phyloP scores from a whole-genome alignment of 2,329 filamentous ascomycete genomes.

The Pseudogymnoascus pannorum region DNA sequence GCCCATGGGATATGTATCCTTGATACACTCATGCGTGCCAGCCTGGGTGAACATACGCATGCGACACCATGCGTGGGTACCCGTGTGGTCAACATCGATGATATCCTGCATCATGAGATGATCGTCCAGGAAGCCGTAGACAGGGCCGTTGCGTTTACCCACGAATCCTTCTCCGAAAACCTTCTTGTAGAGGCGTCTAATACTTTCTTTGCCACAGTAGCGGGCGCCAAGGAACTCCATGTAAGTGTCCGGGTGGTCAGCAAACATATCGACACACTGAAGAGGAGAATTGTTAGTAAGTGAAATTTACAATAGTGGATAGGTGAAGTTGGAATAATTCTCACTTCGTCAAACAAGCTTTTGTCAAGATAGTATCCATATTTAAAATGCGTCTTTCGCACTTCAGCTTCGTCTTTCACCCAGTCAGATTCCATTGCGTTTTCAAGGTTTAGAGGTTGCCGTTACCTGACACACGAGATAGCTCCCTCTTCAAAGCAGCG shows the following conservation, averaged over 20 bases:
- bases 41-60: conserved; percentile 50
- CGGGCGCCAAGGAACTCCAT: conserved; percentile 50
- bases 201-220: conserved; percentile 44
- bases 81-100: conserved; percentile 40
- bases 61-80: conserved; percentile 42
- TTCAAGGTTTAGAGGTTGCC: too few relatives aligned
- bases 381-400: too few relatives aligned
- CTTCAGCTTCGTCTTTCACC: too few relatives aligned
- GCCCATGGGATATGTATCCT: conserved; percentile 42
- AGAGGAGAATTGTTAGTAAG: too few relatives aligned
- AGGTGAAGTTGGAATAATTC: too few relatives aligned
- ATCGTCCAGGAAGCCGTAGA: conserved; percentile 49
- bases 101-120: conserved; percentile 52
- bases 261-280: conserved; percentile 42
- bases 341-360: too few relatives aligned
- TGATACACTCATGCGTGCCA: conserved; percentile 45
- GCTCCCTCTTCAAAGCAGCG: too few relatives aligned
- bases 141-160: conserved; percentile 46
- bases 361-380: too few relatives aligned
- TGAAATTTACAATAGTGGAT: too few relatives aligned
- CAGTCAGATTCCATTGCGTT: too few relatives aligned
- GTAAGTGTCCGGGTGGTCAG: conserved; percentile 45
- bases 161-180: conserved; percentile 46
- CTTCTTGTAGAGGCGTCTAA: conserved; percentile 44
- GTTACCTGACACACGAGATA: too few relatives aligned